A percentile compares a stretch with the other conserved stretches of the same genome.
These are phyloP conservation scores for Pterula multifida DNA, from an alignment of 1,284 basidiomycete genomes.

Conservation along the genomic window DNA sequence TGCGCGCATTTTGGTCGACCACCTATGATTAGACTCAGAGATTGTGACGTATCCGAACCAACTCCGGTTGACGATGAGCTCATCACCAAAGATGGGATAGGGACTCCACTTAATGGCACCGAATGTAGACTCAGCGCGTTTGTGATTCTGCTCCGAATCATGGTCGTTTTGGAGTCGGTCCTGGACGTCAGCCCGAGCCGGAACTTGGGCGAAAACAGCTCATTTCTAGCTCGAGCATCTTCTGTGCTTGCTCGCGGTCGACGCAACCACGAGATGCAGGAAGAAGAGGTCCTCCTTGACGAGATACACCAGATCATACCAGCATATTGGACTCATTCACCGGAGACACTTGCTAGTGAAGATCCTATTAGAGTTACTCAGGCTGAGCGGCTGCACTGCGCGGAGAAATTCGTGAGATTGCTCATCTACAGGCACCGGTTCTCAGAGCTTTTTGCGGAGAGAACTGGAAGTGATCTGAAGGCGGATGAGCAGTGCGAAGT, in stretches of 20 bases:
- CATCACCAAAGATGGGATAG: slow-evolving; percentile 62
- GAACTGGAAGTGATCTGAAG: slow-evolving; percentile 30
- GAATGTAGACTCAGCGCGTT: slow-evolving; percentile 74
- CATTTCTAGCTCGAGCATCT: slow-evolving; percentile 51
- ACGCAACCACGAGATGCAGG: slow-evolving; percentile 53
- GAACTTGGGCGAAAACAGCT: slow-evolving; percentile 33
- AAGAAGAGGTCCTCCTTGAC: slow-evolving; percentile 71
- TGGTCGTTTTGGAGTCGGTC: slow-evolving; percentile 75
- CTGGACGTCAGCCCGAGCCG: slow-evolving; percentile 60
- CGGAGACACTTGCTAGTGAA: slow-evolving; percentile 71
- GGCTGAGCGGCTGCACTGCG: slow-evolving; percentile 72
- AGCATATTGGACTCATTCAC: slow-evolving; percentile 65
- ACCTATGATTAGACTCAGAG: slow-evolving; percentile 70
- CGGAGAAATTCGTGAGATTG: slow-evolving; percentile 77
- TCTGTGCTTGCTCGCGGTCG: slow-evolving; percentile 40
- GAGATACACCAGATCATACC: slow-evolving; percentile 66
- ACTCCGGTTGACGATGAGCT: slow-evolving; percentile 80
- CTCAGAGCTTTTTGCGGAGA: slow-evolving; percentile 44
- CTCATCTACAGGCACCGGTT: slow-evolving; percentile 68
- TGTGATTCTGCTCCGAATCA: slow-evolving; percentile 59
- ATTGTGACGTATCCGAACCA: slow-evolving; percentile 81
- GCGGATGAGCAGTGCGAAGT: slow-evolving; percentile 47
- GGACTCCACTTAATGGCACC: slow-evolving; percentile 53
- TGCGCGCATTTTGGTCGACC: slow-evolving; percentile 79
- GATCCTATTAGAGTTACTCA: slow-evolving; percentile 84